A percentile compares a stretch with the other conserved stretches of the same genome.
phyloP scores from a whole-genome alignment of 805 yeast species.

The Sungouiella thailandica region DNA sequence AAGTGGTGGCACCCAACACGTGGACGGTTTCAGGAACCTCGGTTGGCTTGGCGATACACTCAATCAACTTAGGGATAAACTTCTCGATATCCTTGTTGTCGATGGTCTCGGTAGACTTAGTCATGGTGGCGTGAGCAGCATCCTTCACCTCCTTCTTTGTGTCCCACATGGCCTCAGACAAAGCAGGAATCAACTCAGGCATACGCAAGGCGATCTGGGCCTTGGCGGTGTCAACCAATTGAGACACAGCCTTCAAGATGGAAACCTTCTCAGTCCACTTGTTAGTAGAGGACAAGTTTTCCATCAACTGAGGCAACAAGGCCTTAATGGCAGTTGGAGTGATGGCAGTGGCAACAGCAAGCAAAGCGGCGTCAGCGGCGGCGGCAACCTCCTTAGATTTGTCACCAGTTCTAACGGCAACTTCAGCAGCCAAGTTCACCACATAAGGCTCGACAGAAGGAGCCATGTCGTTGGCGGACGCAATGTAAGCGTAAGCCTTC shows the following conservation, averaged over 20 bases:
- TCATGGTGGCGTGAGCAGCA: conserved; percentile 93
- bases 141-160: conserved; percentile 97
- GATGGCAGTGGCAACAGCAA: conserved; percentile 72
- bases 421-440: conserved; percentile 67
- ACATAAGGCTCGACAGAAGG: conserved; percentile 96
- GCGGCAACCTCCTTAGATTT: conserved; percentile 73
- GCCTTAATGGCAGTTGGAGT: conserved; percentile 94
- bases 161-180: conserved; percentile 99
- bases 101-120: conserved; percentile 94
- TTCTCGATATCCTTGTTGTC: conserved; percentile 99
- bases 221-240: conserved; percentile 90
- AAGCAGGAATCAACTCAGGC: conserved; percentile 98
- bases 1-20: conserved; percentile 98
- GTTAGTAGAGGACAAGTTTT: conserved; percentile 63
- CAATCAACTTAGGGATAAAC: conserved; percentile 96
- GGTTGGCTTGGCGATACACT: conserved; percentile 94
- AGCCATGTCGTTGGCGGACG: conserved; percentile 69
- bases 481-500: conserved; percentile 79
- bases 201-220: conserved; percentile 95
- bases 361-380: conserved; percentile 70
- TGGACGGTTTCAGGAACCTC: conserved; percentile 99
- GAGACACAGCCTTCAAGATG: conserved; percentile 76
- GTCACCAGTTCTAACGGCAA: conserved; percentile 83
- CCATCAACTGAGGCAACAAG: conserved; percentile 74
- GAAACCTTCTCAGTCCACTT: conserved; percentile 99